Base-by-base conservation (phyloP, 2,329 filamentous ascomycete species). In the Rugonectria rugulosa region DNA sequence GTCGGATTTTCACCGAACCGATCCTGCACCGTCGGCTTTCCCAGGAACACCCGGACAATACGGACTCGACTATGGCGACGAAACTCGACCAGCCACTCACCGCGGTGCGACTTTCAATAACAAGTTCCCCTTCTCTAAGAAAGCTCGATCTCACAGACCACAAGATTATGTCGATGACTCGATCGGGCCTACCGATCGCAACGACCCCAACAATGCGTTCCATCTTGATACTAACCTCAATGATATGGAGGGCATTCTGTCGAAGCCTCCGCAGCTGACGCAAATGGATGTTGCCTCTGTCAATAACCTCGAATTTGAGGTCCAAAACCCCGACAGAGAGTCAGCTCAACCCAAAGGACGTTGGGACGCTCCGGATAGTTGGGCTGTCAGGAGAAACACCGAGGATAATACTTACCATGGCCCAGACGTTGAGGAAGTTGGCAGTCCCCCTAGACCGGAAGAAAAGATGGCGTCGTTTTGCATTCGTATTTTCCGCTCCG, bases 321-420 rank as follows among this genome's bases (percentile, higher is more conserved):
- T n/a, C n/a, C n/a, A n/a, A 20, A 74, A 69, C 40, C 64, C 68
- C 21, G 71, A 73, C 32, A 72, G 72, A 20, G 57, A 67, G 23
- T 73, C 72, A 15, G 65, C 66, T 24, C 53, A 68, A 2, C 75
- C 76, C 3, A 79, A 79, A 51, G 87, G 88, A 2, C 85, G 86
- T 4, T 99, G 94, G 94, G 91, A 96, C 72, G 93, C 93, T 4
- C 94, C 95, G 1, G 94, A 98, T 72, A 97, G 93, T 71, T 99
- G 95, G 95, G 92, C 91, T 45, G 94, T 98, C 21, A 91, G 90
- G 64, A 88, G 87, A 57, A 81, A 81, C 38, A 85, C 84, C 7
- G 88, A 92, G 63, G 89, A 91, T 50, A 83, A 82, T 59, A 78
- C 81, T n/a, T 68, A 71, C 62, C 82, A 79, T 64, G 76, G 71